Evolutionary conservation across 345 rosid genomes (phyloP).

Genomic region (Lepidium africanum): DNA sequence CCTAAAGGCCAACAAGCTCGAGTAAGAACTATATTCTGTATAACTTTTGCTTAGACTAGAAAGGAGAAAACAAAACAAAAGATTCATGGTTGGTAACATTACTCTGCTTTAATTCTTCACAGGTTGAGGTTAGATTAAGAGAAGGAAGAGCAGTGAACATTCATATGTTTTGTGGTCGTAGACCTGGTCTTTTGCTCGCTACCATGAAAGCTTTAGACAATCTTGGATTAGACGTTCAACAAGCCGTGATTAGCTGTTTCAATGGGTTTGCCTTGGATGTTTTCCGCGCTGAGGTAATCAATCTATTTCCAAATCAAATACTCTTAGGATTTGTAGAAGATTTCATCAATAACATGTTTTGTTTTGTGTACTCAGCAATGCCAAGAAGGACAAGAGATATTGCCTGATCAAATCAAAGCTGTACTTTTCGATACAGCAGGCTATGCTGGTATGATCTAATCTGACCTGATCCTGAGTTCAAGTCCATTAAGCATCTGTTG

Average conservation of each 20-base stretch:
- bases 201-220: conserved; percentile 90
- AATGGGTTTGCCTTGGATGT: conserved; percentile 92
- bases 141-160: conserved; percentile 98
- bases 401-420: conserved; percentile 92
- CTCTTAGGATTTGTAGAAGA: background rate
- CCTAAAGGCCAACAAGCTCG: conserved; percentile 82
- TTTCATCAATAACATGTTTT: background rate
- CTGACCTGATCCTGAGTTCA: background rate
- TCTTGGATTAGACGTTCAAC: conserved; percentile 92
- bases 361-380: conserved; percentile 53
- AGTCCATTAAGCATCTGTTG: conserved; percentile 5
- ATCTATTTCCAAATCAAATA: background rate
- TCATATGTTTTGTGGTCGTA: conserved; percentile 92
- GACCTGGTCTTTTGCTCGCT: conserved; percentile 83
- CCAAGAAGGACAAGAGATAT: conserved; percentile 72
- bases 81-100: background rate
- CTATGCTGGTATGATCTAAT: conserved; percentile 44
- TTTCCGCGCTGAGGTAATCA: conserved; percentile 82
- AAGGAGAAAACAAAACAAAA: background rate
- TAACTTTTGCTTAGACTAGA: background rate
- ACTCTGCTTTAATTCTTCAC: background rate
- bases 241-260: conserved; percentile 95
- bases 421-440: conserved; percentile 82
- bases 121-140: conserved; percentile 92
- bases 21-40: conserved; percentile 31